Evolutionary conservation across 75 land plant genomes (phyloP).

Genomic region (Azolla pinnata): DNA sequence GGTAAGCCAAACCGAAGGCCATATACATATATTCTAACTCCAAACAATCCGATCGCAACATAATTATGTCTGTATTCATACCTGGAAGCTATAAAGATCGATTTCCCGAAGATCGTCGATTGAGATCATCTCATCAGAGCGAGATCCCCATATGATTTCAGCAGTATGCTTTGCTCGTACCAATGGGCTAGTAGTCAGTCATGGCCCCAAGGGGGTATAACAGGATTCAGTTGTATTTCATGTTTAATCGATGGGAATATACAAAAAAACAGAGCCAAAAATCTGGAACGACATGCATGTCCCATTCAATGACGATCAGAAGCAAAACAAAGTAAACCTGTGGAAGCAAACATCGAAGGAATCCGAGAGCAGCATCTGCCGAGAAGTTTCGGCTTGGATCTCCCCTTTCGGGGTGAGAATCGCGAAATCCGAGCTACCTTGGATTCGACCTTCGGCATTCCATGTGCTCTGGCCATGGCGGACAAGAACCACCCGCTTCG

Average conservation of each 20-base stretch:
- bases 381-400: constrained; percentile 74
- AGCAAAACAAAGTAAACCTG: constrained; percentile 31
- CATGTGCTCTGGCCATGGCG: constrained; percentile 98
- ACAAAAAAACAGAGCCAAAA: not conserved
- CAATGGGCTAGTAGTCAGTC: constrained; percentile 81
- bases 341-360: constrained; percentile 75
- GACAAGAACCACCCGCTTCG: constrained; percentile 84
- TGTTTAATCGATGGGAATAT: not conserved
- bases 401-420: constrained; percentile 79
- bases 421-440: constrained; percentile 85
- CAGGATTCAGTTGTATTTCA: constrained; percentile 2
- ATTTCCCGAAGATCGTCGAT: constrained; percentile 80
- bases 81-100: constrained; percentile 95
- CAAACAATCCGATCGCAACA: too few species aligned
- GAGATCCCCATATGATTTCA: constrained; percentile 77
- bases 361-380: constrained; percentile 78
- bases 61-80: constrained; percentile 20
- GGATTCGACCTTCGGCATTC: constrained; percentile 90
- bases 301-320: not conserved
- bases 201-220: constrained; percentile 1
- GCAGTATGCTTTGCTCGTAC: constrained; percentile 83
- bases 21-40: too few species aligned
- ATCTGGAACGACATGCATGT: not conserved
- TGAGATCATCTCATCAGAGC: constrained; percentile 46
- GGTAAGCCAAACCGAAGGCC: too few species aligned